Evolutionary conservation across 768 basidiomycete species (phyloP), one percentile per base, ranked within the genome.

Genomic region (Mycena albidolilacea): DNA sequence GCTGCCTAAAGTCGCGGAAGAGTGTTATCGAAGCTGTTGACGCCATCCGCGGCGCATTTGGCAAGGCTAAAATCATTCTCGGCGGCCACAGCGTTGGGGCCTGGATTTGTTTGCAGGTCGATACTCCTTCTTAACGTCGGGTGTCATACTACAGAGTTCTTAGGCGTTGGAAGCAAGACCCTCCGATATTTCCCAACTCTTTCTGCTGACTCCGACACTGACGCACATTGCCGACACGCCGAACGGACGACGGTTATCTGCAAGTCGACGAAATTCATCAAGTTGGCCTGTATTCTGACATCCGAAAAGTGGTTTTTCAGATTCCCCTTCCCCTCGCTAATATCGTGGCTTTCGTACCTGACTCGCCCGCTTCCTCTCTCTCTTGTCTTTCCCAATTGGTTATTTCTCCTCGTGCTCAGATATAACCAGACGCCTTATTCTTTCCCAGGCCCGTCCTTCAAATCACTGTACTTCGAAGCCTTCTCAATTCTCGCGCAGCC

Each of bases 191-290:
- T 70, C 83, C 14, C 84, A 84, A 5, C 81, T 84, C 2, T 91
- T 93, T 73, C 78, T 95, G 66, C 84, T 97, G 9, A 94, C 92
- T 80, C 95, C 94, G 0, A 90, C 93, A 0, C 83, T 95, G 43
- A 87, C 87, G 3, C 82, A 91, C 77, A 91, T 97, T 37, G 87
- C 83, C 3, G 77, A 82, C 15, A 91, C 92, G 0, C 92, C 92
- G 3, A 93, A 93, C 75, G 94, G 93, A 2, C 83, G 81, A 46
- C 81, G 73, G 21, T 80, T 95, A 35, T 89, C 87, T 60, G 92
- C 93, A 75, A 77, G 91, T 38, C 30, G 37, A 30, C 23, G 23
- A 44, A 50, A 46, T 14, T 21, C 19, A 35, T 43, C 44, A 38
- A n/a, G 23, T 41, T 39, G 9, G 21, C 15, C 21, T 35, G 30